A percentile compares a stretch with the other conserved stretches of the same genome.
These are phyloP conservation scores for Lolium rigidum DNA, from an alignment of 176 grass and related monocot genomes.

Conservation along the genomic window DNA sequence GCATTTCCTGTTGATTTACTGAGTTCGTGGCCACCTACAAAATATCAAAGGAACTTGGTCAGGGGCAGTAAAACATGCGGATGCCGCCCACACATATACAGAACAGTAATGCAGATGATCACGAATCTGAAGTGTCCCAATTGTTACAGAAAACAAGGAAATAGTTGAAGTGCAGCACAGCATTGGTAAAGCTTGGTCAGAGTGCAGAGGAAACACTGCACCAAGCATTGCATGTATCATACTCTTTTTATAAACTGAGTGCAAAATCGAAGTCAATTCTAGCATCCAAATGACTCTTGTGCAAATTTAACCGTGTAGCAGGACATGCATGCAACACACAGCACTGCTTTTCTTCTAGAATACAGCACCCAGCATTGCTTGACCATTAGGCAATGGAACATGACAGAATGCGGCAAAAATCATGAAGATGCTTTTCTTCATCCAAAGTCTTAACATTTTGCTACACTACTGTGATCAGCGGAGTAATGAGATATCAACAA, in stretches of 20 bases:
- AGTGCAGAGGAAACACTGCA: neutral
- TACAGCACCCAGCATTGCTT: no score
- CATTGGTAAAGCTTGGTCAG: neutral
- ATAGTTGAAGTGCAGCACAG: neutral
- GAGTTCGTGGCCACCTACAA: conserved; percentile 71
- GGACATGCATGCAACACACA: no score
- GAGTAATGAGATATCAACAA: neutral
- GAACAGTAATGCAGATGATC: neutral
- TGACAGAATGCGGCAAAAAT: neutral
- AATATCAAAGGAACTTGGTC: conserved; percentile 32
- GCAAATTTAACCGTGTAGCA: no score
- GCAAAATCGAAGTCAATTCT: neutral
- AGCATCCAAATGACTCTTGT: neutral
- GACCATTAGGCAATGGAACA: no score
- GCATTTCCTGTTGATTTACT: conserved; percentile 77
- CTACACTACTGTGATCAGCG: neutral
- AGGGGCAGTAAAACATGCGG: conserved; percentile 11
- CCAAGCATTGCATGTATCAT: neutral
- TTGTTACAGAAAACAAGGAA: conserved; percentile 21
- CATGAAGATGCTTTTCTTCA: conserved; percentile 8
- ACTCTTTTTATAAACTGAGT: neutral
- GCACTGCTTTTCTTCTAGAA: no score
- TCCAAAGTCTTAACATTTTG: neutral
- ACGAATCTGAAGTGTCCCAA: neutral
- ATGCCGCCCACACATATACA: neutral